Conservation (phyloP, 2,329 filamentous ascomycete genomes). For the Pseudocercospora cruenta region DNA sequence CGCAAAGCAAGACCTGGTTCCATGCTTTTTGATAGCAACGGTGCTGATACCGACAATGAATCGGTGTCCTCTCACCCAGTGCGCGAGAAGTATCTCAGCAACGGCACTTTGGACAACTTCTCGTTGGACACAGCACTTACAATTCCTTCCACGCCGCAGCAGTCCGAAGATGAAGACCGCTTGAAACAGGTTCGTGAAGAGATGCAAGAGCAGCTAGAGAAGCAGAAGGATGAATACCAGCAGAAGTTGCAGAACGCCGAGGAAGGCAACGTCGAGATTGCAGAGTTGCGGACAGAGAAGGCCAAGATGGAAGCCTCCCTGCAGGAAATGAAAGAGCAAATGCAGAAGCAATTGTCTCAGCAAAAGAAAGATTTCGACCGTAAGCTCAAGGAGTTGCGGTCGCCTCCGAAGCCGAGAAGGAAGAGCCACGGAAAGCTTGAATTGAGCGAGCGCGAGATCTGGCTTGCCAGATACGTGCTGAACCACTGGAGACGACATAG, state of each 20-base stretch:
- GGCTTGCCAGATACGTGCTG: constrained; percentile 67
- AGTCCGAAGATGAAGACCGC: constrained; percentile 78
- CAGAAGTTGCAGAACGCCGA: constrained; percentile 76
- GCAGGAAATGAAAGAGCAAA: constrained; percentile 77
- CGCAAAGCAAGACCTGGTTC: constrained; percentile 69
- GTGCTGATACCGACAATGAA: constrained; percentile 74
- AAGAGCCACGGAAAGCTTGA: constrained; percentile 52
- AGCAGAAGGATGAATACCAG: constrained; percentile 80
- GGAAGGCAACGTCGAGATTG: constrained; percentile 74
- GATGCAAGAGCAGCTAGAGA: constrained; percentile 80
- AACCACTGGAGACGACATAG: constrained; percentile 80
- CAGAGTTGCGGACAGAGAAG: constrained; percentile 83
- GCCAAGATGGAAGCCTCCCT: constrained; percentile 81
- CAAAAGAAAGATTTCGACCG: constrained; percentile 85
- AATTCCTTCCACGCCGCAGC: constrained; percentile 87
- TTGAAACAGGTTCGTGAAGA: constrained; percentile 76
- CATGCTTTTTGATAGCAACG: constrained; percentile 54
- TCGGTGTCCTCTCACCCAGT: constrained; percentile 76
- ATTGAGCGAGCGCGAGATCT: constrained; percentile 72
- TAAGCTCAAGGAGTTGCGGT: constrained; percentile 74
- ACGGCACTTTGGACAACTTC: constrained; percentile 88
- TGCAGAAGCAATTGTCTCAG: constrained; percentile 80
- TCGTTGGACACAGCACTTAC: constrained; percentile 93
- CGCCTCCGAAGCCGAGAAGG: constrained; percentile 30
- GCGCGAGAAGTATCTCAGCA: constrained; percentile 93